Base-by-base conservation (phyloP, 129 eudicot genomes). In the Ambrosia artemisiifolia region DNA sequence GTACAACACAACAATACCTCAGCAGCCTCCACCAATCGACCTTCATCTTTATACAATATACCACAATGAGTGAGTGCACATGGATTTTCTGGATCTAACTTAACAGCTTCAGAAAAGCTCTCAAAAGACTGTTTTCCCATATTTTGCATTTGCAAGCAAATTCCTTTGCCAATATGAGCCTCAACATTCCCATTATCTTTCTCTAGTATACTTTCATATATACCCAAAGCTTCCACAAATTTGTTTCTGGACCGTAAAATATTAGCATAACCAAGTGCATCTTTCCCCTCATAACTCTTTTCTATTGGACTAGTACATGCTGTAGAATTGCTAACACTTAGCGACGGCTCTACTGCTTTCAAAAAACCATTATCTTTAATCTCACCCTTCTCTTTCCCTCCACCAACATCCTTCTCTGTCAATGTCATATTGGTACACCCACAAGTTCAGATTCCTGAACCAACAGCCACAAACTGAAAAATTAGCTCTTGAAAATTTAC, bases 1-100 rank as follows among this genome's bases (percentile, higher is more conserved):
- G 17, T 51, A 43, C 47, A 32, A 66, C 32, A 65, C 60, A 74
- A 40, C 7, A 85, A 68, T 94, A 94, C 97, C 97, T 94, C 99
- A 64, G 99, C 97, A 70, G 99, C 96, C 79, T 94, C 97, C 54
- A 86, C 84, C 51, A 94, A 76, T 46, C 91, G 94, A 75, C 91
- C 91, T 78, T 94, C 99, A 65, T 94, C 99, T 81, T 94, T 94
- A 82, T 85, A 94, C 83, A 94, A 78, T 32, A 94, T 90, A 61
- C 99, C 99, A 77, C 96, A 90, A 53, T 90, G 97, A 1, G 98
- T 94, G 56, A 90, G 93, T 19, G 97, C 98, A 75, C 98, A 88
- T 71, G 98, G 89, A 83, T 94, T 94, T 66, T 90, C 81, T 35
- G 97, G 89, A 69, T 94, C 93, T 71, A 94, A 57, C 70, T 76